These are phyloP conservation scores for Eimeria nieschulzi DNA, from an alignment of 169 alveolate species.

Conservation along the genomic window DNA sequence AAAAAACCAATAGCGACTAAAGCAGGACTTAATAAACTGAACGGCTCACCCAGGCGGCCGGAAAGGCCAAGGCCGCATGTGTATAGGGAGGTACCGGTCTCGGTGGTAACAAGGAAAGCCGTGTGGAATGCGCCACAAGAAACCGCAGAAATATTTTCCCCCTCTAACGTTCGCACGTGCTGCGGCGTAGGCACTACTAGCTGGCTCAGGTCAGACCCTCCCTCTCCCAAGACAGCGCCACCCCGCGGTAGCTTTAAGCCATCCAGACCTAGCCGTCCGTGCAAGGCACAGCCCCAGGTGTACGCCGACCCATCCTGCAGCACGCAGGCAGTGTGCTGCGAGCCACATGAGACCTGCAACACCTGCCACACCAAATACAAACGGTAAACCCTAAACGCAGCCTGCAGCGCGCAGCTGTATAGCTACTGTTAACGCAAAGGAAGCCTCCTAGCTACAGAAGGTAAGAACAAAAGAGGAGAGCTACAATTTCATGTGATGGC, in stretches of 20 bases:
- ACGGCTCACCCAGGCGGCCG: constrained; percentile 63
- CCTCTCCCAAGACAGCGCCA: neutral
- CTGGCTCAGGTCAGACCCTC: constrained; percentile 73
- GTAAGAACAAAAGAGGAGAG: too few species aligned
- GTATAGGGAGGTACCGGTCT: constrained; percentile 8
- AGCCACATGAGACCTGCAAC: constrained; percentile 81
- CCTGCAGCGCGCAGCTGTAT: too few species aligned
- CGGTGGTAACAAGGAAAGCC: constrained; percentile 54
- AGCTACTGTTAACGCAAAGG: too few species aligned
- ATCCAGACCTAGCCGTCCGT: constrained; percentile 88
- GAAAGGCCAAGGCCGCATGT: constrained; percentile 61
- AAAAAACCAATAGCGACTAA: neutral
- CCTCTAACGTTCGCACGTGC: constrained; percentile 69
- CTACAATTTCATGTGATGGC: too few species aligned
- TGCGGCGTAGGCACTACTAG: constrained; percentile 70
- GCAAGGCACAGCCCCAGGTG: constrained; percentile 90
- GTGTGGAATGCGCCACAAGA: constrained; percentile 80
- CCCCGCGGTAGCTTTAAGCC: constrained; percentile 7
- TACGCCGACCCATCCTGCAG: constrained; percentile 82
- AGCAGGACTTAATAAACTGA: neutral
- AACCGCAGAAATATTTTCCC: constrained; percentile 72
- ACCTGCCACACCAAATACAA: neutral
- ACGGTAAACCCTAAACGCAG: too few species aligned
- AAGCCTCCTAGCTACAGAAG: too few species aligned
- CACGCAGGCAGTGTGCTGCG: constrained; percentile 78